These are phyloP conservation scores for Quercus engelmannii DNA, from an alignment of 306 rosid genomes.

Conservation along the genomic window DNA sequence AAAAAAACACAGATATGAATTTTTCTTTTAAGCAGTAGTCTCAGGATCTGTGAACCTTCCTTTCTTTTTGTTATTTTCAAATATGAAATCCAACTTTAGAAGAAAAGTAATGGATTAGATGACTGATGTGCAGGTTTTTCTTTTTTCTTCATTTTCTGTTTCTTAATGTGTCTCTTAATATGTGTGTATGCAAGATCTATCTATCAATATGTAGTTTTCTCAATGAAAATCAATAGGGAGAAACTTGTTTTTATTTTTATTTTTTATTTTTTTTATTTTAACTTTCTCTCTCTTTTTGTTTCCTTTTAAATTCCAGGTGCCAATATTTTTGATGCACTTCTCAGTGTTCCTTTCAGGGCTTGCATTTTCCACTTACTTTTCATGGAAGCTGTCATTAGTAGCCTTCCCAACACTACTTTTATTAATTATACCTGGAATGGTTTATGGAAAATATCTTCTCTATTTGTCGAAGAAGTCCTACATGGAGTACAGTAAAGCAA, in stretches of 20 bases:
- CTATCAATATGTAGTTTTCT: not conserved
- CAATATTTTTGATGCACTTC: constrained; percentile 77
- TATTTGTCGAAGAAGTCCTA: constrained; percentile 48
- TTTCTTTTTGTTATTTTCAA: not conserved
- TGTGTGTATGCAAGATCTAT: not conserved
- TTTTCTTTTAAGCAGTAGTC: not conserved
- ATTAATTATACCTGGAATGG: constrained; percentile 82
- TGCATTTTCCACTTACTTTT: constrained; percentile 66
- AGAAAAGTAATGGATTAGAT: not conserved
- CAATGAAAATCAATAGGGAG: not conserved
- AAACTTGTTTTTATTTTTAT: no score
- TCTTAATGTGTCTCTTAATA: not conserved
- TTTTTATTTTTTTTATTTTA: no score
- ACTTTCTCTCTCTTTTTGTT: not conserved
- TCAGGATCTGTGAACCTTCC: not conserved
- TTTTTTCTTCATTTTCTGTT: not conserved
- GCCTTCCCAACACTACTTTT: constrained; percentile 80
- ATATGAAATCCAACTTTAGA: not conserved
- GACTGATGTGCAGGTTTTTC: not conserved
- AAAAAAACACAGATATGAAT: not conserved
- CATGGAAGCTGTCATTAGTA: constrained; percentile 75
- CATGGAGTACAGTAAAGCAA: constrained; percentile 68
- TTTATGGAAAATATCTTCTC: constrained; percentile 77
- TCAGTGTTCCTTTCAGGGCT: constrained; percentile 83
- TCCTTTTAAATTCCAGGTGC: constrained; percentile 44